Evolutionary conservation across 2,329 filamentous ascomycete genomes (phyloP).

Genomic region (Neofusicoccum cordaticola): DNA sequence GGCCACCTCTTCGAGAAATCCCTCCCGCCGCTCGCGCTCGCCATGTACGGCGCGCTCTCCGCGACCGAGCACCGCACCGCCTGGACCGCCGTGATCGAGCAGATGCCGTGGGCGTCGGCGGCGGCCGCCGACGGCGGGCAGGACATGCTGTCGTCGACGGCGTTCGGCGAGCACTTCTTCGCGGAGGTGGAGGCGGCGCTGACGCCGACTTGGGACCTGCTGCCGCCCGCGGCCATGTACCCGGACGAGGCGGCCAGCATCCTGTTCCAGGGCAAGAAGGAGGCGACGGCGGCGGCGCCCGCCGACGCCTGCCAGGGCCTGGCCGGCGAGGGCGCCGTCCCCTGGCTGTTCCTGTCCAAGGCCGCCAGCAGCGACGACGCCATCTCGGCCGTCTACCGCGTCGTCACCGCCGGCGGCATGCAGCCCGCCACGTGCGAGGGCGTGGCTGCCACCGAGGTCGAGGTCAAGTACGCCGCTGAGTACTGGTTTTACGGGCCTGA

Average conservation of each 20-base stretch:
- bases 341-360: conserved; percentile 48
- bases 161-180: conserved; percentile 68
- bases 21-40: conserved; percentile 3
- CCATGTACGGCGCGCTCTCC: conserved; percentile 5
- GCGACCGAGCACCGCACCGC: not conserved
- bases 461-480: conserved; percentile 46
- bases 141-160: conserved; percentile 20
- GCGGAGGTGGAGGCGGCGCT: conserved; percentile 37
- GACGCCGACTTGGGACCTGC: conserved; percentile 57
- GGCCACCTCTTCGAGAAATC: not conserved
- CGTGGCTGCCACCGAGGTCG: conserved; percentile 26
- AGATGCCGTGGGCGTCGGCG: not conserved
- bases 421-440: conserved; percentile 40
- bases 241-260: conserved; percentile 26
- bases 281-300: conserved; percentile 53
- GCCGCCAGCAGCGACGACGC: conserved; percentile 28
- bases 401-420: conserved; percentile 49
- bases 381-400: conserved; percentile 46
- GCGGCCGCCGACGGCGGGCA: conserved; percentile 25
- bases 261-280: conserved; percentile 42
- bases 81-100: not conserved
- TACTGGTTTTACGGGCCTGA: conserved; percentile 46
- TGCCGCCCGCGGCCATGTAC: conserved; percentile 39
- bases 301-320: conserved; percentile 35
- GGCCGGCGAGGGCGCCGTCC: conserved; percentile 39